Evolutionary conservation across 257 asterid species (phyloP).

Genomic region (Fraxinus quadrangulata): DNA sequence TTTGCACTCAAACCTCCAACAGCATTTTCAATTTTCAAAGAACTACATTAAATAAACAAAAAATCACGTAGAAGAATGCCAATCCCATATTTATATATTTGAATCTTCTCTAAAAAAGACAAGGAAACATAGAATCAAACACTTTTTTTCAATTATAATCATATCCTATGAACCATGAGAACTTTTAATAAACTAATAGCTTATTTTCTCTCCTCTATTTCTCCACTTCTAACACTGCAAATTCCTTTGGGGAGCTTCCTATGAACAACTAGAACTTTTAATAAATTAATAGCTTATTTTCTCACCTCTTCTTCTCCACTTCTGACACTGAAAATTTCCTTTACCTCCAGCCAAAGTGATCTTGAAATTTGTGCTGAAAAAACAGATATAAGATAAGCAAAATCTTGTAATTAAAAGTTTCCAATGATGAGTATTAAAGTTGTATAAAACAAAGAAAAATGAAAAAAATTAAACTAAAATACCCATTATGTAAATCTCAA

Average conservation of each 20-base stretch:
- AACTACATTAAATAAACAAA: background rate
- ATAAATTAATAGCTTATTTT: background rate
- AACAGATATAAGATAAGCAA: background rate
- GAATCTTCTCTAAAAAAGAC: constrained; percentile 3
- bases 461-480: background rate
- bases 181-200: no score
- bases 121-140: constrained; percentile 27
- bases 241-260: background rate
- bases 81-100: no score
- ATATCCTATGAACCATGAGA: background rate
- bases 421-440: background rate
- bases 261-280: background rate
- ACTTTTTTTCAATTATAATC: constrained; percentile 20
- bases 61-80: constrained; percentile 21
- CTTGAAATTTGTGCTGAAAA: background rate
- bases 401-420: background rate
- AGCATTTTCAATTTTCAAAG: background rate
- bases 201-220: no score
- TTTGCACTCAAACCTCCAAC: constrained; percentile 12
- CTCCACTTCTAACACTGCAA: no score
- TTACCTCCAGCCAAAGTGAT: background rate
- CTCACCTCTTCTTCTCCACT: constrained; percentile 30
- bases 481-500: background rate
- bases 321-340: background rate
- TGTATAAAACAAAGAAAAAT: background rate